Conservation (phyloP, 2,329 filamentous ascomycete genomes). For the Calonectria multiphialidica region DNA sequence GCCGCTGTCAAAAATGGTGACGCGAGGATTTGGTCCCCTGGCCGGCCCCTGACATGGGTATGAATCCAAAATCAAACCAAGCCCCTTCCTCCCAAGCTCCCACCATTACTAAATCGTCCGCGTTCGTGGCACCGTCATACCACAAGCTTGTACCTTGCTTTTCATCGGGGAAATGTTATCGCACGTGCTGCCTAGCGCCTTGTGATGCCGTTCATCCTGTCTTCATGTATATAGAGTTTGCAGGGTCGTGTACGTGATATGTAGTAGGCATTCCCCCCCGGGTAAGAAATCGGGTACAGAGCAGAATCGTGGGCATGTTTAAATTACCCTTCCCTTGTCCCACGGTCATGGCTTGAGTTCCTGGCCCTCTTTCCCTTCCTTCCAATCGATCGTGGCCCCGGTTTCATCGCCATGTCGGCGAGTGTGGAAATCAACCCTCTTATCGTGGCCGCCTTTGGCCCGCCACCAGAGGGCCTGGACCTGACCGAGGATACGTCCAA, state of each 20-base stretch:
- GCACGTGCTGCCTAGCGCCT: neutral
- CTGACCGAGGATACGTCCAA: neutral
- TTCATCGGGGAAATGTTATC: conserved; percentile 11
- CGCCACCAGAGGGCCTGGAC: conserved; percentile 17
- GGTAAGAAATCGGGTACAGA: neutral
- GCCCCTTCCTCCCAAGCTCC: conserved; percentile 4
- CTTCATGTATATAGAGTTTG: neutral
- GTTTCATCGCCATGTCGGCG: conserved; percentile 9
- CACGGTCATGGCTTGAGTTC: conserved; percentile 1
- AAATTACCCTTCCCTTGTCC: conserved; percentile 14
- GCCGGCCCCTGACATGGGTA: conserved; percentile 13
- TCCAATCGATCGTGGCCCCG: neutral
- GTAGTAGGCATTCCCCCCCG: neutral
- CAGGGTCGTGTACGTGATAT: conserved; percentile 2
- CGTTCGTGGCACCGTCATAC: conserved; percentile 6
- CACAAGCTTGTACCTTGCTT: conserved; percentile 12
- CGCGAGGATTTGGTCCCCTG: neutral
- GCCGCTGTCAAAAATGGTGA: conserved; percentile 3
- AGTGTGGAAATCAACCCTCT: conserved; percentile 14
- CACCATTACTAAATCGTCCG: neutral
- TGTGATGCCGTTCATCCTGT: neutral
- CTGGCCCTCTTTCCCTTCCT: neutral
- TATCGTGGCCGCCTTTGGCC: conserved; percentile 11
- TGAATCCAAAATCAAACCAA: conserved; percentile 5
- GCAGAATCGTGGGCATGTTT: conserved; percentile 2